Base-by-base conservation (phyloP, 768 basidiomycete genomes). In the Phylloporus rhodoxanthus region DNA sequence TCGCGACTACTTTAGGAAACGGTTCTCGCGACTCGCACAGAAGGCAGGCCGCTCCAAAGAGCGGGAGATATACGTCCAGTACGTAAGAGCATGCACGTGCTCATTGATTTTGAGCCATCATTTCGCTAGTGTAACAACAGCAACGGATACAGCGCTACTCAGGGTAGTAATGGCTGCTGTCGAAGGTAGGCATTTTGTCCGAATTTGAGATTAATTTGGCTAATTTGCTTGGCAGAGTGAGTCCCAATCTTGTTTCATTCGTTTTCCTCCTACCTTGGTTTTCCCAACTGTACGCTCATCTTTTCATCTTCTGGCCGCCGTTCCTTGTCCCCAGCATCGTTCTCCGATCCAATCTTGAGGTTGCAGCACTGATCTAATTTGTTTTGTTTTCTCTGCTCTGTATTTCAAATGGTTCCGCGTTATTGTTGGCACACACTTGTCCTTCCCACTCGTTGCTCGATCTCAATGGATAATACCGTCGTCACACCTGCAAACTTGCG, bases 131-230 rank as follows among this genome's bases (percentile, higher is more conserved):
- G 82, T 85, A 52, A 94, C 92, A 38, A 94, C 84, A 36, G 91
- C 92, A 29, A 91, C 91, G 19, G 91, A 94, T 71, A 93, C 91
- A 1, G 87, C 80, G 17, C 77, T 92, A 76, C 70, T 94, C 43
- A 76, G 87, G 58, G 89, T 94, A 17, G 89, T 97, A 14, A 95
- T 95, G 93, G 88, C 89, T 55, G 92, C 93, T 53, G 91, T 93
- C 44, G 88, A 92, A 92, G 91, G 90, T 90, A 54, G 58, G 81
- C 74, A 48, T 43, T 33, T 39, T 52, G 21, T 10, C 21, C 20
- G 5, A 6, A 38, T 9, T 32, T 3, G 42, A 54, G n/a, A 49
- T 50, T 36, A 37, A 2, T 40, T n/a, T 4, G 2, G 32, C 60
- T 59, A 50, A 62, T 54, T 25, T 49, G 48, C 56, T 56, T 14